phyloP scores from a whole-genome alignment of 495 filamentous ascomycete genomes.

The Hyaloscypha hepaticicola region DNA sequence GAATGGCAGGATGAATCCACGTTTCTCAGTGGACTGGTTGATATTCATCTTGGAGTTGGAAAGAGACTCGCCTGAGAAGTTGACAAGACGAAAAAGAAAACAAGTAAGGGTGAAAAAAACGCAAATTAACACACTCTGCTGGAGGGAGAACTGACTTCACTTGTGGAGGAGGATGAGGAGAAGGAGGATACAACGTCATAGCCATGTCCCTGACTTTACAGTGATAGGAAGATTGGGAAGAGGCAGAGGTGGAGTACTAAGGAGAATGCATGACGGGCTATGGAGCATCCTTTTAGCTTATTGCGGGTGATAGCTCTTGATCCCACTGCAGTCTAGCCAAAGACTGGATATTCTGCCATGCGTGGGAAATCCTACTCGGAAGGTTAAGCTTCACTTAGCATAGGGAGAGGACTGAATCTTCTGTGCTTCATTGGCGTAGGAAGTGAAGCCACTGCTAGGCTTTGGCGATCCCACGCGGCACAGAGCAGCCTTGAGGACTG shows the following conservation, averaged over 20 bases:
- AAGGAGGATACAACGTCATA: slow-evolving; percentile 3
- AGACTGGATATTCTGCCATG: neutral
- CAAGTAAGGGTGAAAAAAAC: neutral
- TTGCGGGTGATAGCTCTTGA: slow-evolving; percentile 7
- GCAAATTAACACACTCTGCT: neutral
- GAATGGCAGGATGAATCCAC: slow-evolving; percentile 22
- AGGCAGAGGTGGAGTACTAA: neutral
- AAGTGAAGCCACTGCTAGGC: neutral
- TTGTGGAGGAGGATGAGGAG: neutral
- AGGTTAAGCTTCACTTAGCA: neutral
- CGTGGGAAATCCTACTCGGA: neutral
- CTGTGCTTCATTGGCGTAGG: neutral
- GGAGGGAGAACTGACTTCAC: neutral
- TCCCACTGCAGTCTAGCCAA: neutral
- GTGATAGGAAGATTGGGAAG: neutral
- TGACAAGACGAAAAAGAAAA: neutral
- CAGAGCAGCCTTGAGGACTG: neutral
- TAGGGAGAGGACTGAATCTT: neutral
- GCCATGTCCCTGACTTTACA: neutral
- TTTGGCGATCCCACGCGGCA: neutral
- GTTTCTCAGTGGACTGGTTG: slow-evolving; percentile 18
- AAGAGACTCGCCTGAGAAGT: neutral
- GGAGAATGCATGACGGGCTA: slow-evolving; percentile 4
- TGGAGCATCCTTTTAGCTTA: slow-evolving; percentile 5
- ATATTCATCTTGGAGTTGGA: slow-evolving; percentile 26